Percentiles rank a stretch among this genome's conserved stretches.
Conservation (phyloP, 2,329 filamentous ascomycete genomes). For the Neopestalotiopsis sp. region DNA sequence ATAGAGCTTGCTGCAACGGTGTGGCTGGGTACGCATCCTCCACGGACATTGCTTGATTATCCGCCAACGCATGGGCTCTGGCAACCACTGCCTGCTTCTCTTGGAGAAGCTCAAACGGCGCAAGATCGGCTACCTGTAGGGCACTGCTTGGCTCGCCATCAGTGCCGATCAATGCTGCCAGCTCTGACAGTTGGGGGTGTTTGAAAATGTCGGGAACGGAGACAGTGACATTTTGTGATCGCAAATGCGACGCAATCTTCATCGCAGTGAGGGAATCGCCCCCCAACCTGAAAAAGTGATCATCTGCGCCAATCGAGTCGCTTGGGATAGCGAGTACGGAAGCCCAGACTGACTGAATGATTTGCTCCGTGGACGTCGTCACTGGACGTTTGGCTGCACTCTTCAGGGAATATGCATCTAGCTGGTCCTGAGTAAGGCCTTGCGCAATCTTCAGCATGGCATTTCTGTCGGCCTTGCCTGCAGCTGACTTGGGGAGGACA, state of each 20-base stretch:
- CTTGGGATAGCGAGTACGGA: constrained; percentile 18
- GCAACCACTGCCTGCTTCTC: not conserved
- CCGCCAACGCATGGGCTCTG: not conserved
- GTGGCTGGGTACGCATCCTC: constrained; percentile 19
- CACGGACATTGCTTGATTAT: not conserved
- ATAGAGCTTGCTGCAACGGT: constrained; percentile 33
- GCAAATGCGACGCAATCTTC: constrained; percentile 30
- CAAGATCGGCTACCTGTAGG: not conserved
- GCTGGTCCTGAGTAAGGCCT: not conserved
- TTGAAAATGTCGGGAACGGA: constrained; percentile 19
- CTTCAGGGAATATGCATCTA: constrained; percentile 12
- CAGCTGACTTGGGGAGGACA: constrained; percentile 10
- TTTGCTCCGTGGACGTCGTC: not conserved
- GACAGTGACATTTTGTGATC: constrained; percentile 9
- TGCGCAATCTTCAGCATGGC: constrained; percentile 5
- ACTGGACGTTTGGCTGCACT: constrained; percentile 4
- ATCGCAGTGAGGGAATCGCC: constrained; percentile 23
- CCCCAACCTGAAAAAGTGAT: constrained; percentile 18
- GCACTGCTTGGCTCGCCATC: not conserved
- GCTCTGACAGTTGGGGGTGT: constrained; percentile 10
- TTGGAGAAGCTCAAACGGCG: not conserved
- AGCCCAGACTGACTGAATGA: not conserved
- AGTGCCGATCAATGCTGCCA: not conserved
- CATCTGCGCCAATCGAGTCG: constrained; percentile 13
- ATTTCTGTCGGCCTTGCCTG: constrained; percentile 14